Evolutionary conservation across 352 stramenopile genomes (phyloP).

Genomic region (Phytopythium vexans): DNA sequence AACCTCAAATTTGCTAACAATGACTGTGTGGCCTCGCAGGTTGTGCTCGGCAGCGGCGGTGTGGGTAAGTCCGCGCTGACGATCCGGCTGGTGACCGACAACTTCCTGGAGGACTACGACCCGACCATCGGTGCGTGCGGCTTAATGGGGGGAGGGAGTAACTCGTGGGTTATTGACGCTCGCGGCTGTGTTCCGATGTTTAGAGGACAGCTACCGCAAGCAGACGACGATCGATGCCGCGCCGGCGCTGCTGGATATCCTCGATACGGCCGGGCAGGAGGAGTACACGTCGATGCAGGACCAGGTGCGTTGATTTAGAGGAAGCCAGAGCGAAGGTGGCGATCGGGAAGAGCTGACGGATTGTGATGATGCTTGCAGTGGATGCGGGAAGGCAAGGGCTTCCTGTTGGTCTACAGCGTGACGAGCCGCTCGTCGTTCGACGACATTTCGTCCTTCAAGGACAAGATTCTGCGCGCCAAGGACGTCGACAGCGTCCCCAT

Average conservation of each 20-base stretch:
- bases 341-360: neutral
- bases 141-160: neutral
- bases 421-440: slow-evolving; percentile 89
- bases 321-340: neutral
- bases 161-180: neutral
- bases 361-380: slow-evolving; percentile 37
- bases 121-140: slow-evolving; percentile 78
- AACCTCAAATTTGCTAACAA: no score
- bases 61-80: slow-evolving; percentile 92
- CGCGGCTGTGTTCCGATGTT: neutral
- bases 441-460: slow-evolving; percentile 86
- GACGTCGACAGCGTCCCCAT: slow-evolving; percentile 85
- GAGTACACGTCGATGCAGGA: slow-evolving; percentile 92
- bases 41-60: slow-evolving; percentile 87
- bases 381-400: slow-evolving; percentile 92
- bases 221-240: slow-evolving; percentile 85
- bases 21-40: slow-evolving; percentile 19
- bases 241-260: slow-evolving; percentile 83
- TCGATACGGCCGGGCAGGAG: slow-evolving; percentile 91
- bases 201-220: slow-evolving; percentile 92
- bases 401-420: slow-evolving; percentile 88
- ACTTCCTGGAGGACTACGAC: slow-evolving; percentile 93
- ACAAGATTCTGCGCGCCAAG: slow-evolving; percentile 89
- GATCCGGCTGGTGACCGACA: slow-evolving; percentile 90
- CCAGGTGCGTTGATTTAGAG: slow-evolving; percentile 39